These are phyloP conservation scores for Lagerstroemia speciosa DNA, from an alignment of 345 rosid species.

Conservation along the genomic window DNA sequence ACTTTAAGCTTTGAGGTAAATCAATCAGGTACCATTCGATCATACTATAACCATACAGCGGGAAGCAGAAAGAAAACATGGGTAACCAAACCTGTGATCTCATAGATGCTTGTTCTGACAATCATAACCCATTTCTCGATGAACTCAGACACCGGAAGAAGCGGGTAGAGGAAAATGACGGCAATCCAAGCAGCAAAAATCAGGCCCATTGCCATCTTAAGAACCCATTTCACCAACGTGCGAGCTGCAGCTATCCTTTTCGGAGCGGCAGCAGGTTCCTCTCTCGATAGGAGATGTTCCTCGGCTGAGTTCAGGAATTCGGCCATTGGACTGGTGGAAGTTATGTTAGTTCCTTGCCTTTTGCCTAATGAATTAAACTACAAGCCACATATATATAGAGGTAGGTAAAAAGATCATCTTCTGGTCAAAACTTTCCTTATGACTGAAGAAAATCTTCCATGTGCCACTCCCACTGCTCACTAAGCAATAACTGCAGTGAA, in stretches of 20 bases:
- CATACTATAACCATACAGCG: background rate
- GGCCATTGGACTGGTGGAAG: background rate
- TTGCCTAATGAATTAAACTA: background rate
- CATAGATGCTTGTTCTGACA: constrained; percentile 33
- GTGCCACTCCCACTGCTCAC: too few species aligned
- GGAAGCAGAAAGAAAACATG: too few species aligned
- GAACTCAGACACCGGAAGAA: constrained; percentile 28
- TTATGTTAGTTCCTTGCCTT: background rate
- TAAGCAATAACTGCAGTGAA: too few species aligned
- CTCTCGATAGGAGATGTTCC: background rate
- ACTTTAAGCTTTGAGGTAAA: background rate
- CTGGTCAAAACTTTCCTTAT: too few species aligned
- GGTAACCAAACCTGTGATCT: constrained; percentile 49
- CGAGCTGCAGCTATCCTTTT: background rate
- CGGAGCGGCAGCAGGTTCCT: background rate
- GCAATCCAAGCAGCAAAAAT: constrained; percentile 47
- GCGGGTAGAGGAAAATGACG: constrained; percentile 41
- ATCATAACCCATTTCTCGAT: constrained; percentile 23
- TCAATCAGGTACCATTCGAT: background rate
- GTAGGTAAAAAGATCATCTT: background rate
- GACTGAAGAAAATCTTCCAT: too few species aligned
- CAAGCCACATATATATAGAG: background rate
- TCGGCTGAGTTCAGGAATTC: background rate
- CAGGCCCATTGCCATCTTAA: constrained; percentile 44
- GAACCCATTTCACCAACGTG: constrained; percentile 31